Base-by-base conservation (phyloP, 805 yeast species). In the Wilhelminamyces savonicus region DNA sequence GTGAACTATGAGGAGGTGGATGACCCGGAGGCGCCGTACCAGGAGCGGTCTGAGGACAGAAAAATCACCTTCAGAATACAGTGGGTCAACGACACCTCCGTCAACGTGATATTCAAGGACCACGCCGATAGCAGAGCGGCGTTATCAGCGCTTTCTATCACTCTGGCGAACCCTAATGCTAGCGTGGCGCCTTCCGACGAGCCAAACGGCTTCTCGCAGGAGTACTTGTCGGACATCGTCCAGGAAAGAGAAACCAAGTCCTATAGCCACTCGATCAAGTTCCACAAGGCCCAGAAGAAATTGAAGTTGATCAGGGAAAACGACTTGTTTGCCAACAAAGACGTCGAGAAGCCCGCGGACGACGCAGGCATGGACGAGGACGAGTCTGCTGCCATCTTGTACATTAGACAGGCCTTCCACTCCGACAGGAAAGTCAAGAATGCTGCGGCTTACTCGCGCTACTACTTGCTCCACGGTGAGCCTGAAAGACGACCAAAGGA, bases 381-480 rank as follows among this genome's bases (percentile, higher is more conserved):
- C 34, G 64, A 57, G 13, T 41, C 56, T 8, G 40, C 60, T 5
- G 44, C 61, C 4, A 54, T 51, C 3, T 48, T 78, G 27, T 41
- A 51, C 24, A 56, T 69, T 7, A 61, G 88, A 34, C 72, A 64
- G 40, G 63, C 83, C 8, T 61, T 66, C 27, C 59, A 53, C 28
- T 56, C 69, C 3, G 90, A 81, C 52, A 59, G 61, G 26, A 81
- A 81, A 41, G 69, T 68, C 11, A 62, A 62, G 31, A 73, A 74
- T 36, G 78, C 86, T 7, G 59, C 71, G 14, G 71, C 63, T 10
- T 68, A 67, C 31, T 77, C 84, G 13, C 53, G 82, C 23, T 81
- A 78, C 53, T 81, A 81, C 54, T 57, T 78, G 34, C 47, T 76
- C 12, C 79, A 81, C 40, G 90, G 90, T 3, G 87, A 78, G 46